Evolutionary conservation across 331 rosid species (phyloP).

Genomic region (Stylosanthes scabra): DNA sequence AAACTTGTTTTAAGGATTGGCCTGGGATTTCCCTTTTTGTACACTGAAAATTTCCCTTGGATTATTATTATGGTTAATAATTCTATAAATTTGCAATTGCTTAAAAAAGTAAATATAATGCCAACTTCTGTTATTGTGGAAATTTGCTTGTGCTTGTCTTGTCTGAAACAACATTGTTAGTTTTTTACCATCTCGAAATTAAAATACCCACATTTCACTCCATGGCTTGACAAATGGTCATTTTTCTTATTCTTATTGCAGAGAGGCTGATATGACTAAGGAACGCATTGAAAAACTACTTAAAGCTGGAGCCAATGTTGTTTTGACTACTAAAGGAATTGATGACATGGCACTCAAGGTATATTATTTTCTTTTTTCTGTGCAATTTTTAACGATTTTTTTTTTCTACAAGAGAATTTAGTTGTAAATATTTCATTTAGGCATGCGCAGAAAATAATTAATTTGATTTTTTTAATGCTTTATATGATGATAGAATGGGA

Average conservation of each 20-base stretch:
- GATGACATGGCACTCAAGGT: slow-evolving; percentile 99
- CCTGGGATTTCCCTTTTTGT: background rate
- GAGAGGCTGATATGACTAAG: slow-evolving; percentile 97
- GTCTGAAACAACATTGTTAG: slow-evolving; percentile 5
- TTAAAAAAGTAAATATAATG: background rate
- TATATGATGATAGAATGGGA: background rate
- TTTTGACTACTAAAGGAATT: slow-evolving; percentile 96
- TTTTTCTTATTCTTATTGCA: slow-evolving; percentile 37
- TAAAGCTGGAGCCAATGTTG: slow-evolving; percentile 97
- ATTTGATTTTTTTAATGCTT: background rate
- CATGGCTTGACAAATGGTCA: slow-evolving; percentile 8
- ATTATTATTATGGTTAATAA: background rate
- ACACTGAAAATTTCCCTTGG: background rate
- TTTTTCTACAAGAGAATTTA: background rate
- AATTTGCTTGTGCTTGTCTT: slow-evolving; percentile 4
- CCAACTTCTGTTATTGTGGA: background rate
- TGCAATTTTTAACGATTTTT: background rate
- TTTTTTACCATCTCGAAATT: background rate
- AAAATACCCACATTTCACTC: background rate
- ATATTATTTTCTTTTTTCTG: slow-evolving; percentile 23
- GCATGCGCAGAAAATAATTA: background rate
- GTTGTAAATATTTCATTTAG: slow-evolving; percentile 1
- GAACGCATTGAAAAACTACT: slow-evolving; percentile 91
- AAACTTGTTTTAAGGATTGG: background rate
- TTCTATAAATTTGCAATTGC: slow-evolving; percentile 2